Percentiles rank a stretch among this genome's conserved stretches.
Evolutionary conservation across 2,329 filamentous ascomycete species (phyloP).

Genomic region (Mariannaea elegans): DNA sequence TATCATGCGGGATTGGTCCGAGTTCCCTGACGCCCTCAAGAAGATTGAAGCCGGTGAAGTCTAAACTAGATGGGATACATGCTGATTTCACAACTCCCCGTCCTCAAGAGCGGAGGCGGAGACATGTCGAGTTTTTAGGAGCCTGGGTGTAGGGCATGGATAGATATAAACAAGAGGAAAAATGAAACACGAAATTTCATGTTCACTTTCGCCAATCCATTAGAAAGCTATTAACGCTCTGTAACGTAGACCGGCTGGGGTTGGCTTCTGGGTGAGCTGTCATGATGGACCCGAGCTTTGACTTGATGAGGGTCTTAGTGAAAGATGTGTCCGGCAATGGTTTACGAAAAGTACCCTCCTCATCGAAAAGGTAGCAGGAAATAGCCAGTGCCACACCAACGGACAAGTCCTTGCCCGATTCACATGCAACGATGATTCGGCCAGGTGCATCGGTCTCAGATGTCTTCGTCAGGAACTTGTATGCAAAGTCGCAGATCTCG

Average conservation of each 20-base stretch:
- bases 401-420: constrained; percentile 81
- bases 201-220: constrained; percentile 65
- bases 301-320: constrained; percentile 80
- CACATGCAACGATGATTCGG: constrained; percentile 71
- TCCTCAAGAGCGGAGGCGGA: constrained; percentile 29
- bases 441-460: constrained; percentile 5
- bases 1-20: constrained; percentile 68
- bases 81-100: constrained; percentile 22
- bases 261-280: constrained; percentile 81
- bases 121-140: constrained; percentile 4
- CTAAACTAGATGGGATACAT: constrained; percentile 27
- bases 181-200: constrained; percentile 17
- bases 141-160: constrained; percentile 12
- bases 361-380: constrained; percentile 76
- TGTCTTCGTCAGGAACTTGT: constrained; percentile 44
- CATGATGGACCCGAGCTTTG: constrained; percentile 83
- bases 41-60: constrained; percentile 55
- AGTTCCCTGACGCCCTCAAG: constrained; percentile 59
- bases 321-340: constrained; percentile 49
- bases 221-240: constrained; percentile 90
- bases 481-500: constrained; percentile 66
- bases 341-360: constrained; percentile 60
- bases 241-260: constrained; percentile 83
- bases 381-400: constrained; percentile 81
- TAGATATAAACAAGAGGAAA: constrained; percentile 27